phyloP scores from a whole-genome alignment of 2,329 filamentous ascomycete genomes.

The Bimuria novae-zelandiae region DNA sequence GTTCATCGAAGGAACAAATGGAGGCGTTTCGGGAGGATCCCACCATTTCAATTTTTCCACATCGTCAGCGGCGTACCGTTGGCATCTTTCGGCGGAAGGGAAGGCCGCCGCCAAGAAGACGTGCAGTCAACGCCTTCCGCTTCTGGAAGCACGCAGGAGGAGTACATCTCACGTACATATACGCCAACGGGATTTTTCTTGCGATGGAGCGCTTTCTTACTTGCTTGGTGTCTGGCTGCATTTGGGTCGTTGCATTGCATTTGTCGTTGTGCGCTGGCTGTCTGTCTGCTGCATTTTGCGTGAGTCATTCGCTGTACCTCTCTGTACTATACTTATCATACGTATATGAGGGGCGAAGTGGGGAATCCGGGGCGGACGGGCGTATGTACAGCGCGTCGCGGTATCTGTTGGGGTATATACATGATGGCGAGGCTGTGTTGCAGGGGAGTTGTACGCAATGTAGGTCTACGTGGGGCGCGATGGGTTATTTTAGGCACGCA shows the following conservation, averaged over 20 bases:
- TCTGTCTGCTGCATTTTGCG: not conserved
- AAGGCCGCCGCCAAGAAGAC: slow-evolving; percentile 13
- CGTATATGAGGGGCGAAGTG: not conserved
- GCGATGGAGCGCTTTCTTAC: not conserved
- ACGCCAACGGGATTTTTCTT: not conserved
- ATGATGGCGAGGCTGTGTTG: not conserved
- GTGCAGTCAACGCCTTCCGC: slow-evolving; percentile 13
- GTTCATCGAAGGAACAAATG: not conserved
- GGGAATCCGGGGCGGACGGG: not conserved
- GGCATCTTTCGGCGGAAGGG: slow-evolving; percentile 19
- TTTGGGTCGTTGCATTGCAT: slow-evolving; percentile 8
- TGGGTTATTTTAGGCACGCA: too few species aligned
- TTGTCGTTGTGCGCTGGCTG: not conserved
- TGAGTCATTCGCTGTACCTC: not conserved
- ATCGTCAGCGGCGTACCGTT: not conserved
- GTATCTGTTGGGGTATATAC: not conserved
- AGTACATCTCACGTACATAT: slow-evolving; percentile 3
- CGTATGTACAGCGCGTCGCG: not conserved
- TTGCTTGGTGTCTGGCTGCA: not conserved
- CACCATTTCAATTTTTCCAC: not conserved
- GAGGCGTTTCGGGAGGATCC: not conserved
- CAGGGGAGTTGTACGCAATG: too few species aligned
- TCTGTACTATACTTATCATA: not conserved
- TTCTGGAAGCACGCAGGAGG: slow-evolving; percentile 5
- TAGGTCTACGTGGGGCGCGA: too few species aligned